These are phyloP conservation scores for Pythium rhizo-oryzae DNA, from an alignment of 352 stramenopile genomes.

Conservation along the genomic window DNA sequence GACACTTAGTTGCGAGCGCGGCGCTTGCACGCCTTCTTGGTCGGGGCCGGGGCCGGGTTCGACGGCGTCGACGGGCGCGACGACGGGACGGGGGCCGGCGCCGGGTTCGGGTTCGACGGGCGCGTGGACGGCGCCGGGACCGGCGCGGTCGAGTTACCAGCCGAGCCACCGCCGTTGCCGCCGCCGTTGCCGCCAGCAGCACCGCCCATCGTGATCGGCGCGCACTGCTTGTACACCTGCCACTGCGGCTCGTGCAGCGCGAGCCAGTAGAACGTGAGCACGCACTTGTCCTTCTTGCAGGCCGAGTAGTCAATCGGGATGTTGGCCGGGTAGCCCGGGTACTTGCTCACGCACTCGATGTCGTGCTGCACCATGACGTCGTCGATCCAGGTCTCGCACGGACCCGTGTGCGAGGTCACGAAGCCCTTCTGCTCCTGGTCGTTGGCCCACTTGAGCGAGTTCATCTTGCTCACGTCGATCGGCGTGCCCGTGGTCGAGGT, in stretches of 20 bases:
- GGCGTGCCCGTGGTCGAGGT: slow-evolving; percentile 37
- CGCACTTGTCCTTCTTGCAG: slow-evolving; percentile 31
- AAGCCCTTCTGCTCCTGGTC: slow-evolving; percentile 50
- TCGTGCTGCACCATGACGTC: slow-evolving; percentile 48
- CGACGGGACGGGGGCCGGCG: background rate
- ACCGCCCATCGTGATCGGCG: slow-evolving; percentile 24
- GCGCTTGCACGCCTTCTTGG: slow-evolving; percentile 17
- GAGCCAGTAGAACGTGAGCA: slow-evolving; percentile 38
- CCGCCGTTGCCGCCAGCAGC: slow-evolving; percentile 2
- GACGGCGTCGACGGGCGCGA: background rate
- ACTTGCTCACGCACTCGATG: slow-evolving; percentile 47
- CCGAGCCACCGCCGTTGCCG: background rate
- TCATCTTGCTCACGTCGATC: slow-evolving; percentile 46
- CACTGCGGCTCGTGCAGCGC: slow-evolving; percentile 35
- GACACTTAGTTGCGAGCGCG: slow-evolving; percentile 14
- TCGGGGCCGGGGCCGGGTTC: slow-evolving; percentile 4
- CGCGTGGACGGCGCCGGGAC: background rate
- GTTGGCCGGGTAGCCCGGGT: slow-evolving; percentile 36
- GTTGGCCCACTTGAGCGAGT: slow-evolving; percentile 51
- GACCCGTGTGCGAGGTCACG: slow-evolving; percentile 52
- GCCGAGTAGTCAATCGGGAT: slow-evolving; percentile 37
- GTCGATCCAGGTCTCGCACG: slow-evolving; percentile 64
- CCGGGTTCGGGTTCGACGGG: background rate
- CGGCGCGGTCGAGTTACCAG: background rate
- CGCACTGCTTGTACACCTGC: slow-evolving; percentile 41